These are phyloP conservation scores for Aspergillus flavus DNA, from an alignment of 2,329 filamentous ascomycete genomes.

Conservation along the genomic window DNA sequence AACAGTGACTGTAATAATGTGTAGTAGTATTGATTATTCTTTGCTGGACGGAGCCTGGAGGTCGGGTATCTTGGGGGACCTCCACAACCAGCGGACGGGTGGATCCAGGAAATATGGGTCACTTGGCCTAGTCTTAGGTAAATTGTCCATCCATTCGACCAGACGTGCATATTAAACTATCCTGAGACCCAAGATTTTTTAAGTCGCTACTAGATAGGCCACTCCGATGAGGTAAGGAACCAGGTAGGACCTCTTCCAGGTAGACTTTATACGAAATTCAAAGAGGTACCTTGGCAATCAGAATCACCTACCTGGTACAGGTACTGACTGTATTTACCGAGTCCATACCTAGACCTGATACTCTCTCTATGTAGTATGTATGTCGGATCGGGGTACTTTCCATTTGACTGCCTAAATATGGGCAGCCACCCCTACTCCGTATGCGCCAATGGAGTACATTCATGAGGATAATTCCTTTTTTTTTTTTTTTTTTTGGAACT, in stretches of 20 bases:
- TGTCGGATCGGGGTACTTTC: not conserved
- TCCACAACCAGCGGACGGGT: not conserved
- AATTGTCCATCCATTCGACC: too few species aligned
- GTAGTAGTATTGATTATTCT: not conserved
- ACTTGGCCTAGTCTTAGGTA: not conserved
- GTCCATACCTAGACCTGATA: too few species aligned
- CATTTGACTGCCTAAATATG: not conserved
- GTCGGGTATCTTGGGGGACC: not conserved
- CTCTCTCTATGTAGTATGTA: too few species aligned
- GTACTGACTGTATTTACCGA: not conserved
- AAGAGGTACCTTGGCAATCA: not conserved
- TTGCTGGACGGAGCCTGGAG: not conserved
- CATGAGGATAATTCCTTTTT: not conserved
- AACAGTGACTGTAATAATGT: not conserved
- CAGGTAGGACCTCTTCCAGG: too few species aligned
- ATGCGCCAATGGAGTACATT: not conserved
- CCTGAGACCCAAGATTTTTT: not conserved
- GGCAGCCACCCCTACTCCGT: not conserved
- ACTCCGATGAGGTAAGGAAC: not conserved
- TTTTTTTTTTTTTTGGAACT: not conserved
- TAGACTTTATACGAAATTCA: not conserved
- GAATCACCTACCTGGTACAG: not conserved
- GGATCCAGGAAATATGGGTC: slow-evolving; percentile 1
- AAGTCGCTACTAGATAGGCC: not conserved
- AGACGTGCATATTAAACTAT: not conserved